A percentile compares a stretch with the other conserved stretches of the same genome.
Conservation (phyloP, 2,329 filamentous ascomycete species). For the Parasarocladium wereldwijsianum region DNA sequence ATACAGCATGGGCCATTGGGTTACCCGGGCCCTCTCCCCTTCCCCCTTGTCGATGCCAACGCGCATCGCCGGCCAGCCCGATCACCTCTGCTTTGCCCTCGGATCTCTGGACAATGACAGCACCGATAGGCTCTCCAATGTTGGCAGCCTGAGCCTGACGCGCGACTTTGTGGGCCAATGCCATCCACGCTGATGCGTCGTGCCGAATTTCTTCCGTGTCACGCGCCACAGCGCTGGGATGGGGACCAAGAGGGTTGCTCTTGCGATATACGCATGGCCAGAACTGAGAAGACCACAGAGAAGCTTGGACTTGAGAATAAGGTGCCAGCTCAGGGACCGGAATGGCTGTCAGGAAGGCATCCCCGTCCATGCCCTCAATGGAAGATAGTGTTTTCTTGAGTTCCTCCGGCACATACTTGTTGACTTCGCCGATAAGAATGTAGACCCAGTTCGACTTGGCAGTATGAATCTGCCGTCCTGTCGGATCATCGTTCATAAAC, state of each 20-base stretch:
- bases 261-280: slow-evolving; percentile 81
- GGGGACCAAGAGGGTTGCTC: slow-evolving; percentile 74
- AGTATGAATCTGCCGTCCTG: slow-evolving; percentile 41
- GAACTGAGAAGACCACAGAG: slow-evolving; percentile 58
- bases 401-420: slow-evolving; percentile 36
- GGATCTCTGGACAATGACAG: slow-evolving; percentile 57
- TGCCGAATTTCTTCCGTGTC: slow-evolving; percentile 53
- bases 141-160: slow-evolving; percentile 39
- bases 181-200: slow-evolving; percentile 52
- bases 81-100: slow-evolving; percentile 41
- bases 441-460: slow-evolving; percentile 47
- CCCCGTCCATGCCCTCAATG: slow-evolving; percentile 34
- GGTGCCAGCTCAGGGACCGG: slow-evolving; percentile 60
- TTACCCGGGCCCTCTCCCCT: slow-evolving; percentile 39
- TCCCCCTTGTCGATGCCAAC: slow-evolving; percentile 40
- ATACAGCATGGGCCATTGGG: slow-evolving; percentile 62
- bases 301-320: slow-evolving; percentile 61
- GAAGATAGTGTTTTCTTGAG: slow-evolving; percentile 30
- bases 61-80: slow-evolving; percentile 62
- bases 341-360: slow-evolving; percentile 45
- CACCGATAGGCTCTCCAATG: slow-evolving; percentile 56
- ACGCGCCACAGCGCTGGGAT: slow-evolving; percentile 58
- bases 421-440: slow-evolving; percentile 37
- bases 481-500: slow-evolving; percentile 42
- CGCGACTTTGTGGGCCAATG: slow-evolving; percentile 50